phyloP scores from a whole-genome alignment of 768 basidiomycete genomes.

The Solioccasus polychromus region DNA sequence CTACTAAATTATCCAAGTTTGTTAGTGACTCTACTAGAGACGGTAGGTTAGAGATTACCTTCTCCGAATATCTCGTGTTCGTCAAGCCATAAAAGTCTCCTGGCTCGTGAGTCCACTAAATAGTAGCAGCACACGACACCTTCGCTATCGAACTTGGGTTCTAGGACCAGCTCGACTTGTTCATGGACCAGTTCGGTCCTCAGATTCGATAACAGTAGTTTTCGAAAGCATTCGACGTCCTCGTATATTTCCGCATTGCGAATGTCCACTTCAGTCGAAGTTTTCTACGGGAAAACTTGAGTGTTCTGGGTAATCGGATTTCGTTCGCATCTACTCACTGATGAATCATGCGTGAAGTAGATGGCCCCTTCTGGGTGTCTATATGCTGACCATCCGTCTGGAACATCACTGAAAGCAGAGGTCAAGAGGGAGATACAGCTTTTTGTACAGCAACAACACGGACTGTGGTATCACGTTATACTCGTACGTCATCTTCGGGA shows the following conservation, averaged over 20 bases:
- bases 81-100: constrained; percentile 55
- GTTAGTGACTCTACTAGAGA: not conserved
- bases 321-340: constrained; percentile 33
- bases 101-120: constrained; percentile 45
- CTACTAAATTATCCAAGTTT: constrained; percentile 17
- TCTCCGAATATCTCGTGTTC: constrained; percentile 27
- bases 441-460: constrained; percentile 6
- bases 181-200: constrained; percentile 25
- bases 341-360: constrained; percentile 50
- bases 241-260: constrained; percentile 32
- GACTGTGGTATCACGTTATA: constrained; percentile 18
- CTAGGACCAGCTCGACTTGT: constrained; percentile 48
- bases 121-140: constrained; percentile 42
- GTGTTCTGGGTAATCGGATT: no score
- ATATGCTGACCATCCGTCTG: constrained; percentile 43
- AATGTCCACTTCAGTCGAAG: constrained; percentile 56
- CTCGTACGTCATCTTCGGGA: constrained; percentile 14
- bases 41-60: constrained; percentile 14
- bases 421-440: not conserved
- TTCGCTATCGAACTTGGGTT: constrained; percentile 28
- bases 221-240: constrained; percentile 36
- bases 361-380: constrained; percentile 61
- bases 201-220: constrained; percentile 18
- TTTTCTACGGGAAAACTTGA: no score
- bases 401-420: constrained; percentile 11